phyloP scores from a whole-genome alignment of 148 eudicot genomes.

The Linanthus parryae region DNA sequence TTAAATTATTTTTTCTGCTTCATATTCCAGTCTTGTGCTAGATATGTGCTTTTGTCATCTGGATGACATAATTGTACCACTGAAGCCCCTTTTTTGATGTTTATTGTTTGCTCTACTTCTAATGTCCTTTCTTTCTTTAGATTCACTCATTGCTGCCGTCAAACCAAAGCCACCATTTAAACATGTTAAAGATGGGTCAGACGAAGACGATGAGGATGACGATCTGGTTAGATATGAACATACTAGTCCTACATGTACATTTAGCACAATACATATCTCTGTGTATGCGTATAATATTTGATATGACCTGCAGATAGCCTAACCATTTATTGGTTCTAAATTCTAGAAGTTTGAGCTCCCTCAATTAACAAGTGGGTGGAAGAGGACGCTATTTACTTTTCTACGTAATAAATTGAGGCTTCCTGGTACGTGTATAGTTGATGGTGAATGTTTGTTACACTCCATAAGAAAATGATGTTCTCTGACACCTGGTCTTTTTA shows the following conservation, averaged over 20 bases:
- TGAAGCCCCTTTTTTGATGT: too few species aligned
- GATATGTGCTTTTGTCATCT: too few species aligned
- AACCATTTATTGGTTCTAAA: not conserved
- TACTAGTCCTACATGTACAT: not conserved
- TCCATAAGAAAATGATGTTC: not conserved
- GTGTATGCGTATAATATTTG: not conserved
- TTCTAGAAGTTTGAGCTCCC: conserved; percentile 7
- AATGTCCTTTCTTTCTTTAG: not conserved
- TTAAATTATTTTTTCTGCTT: too few species aligned
- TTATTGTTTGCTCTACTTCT: too few species aligned
- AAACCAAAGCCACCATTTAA: conserved; percentile 11
- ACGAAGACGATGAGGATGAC: conserved; percentile 7
- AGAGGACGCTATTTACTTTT: conserved; percentile 5
- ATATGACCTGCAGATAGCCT: not conserved
- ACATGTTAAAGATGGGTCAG: not conserved
- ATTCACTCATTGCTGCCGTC: conserved; percentile 5
- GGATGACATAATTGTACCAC: too few species aligned
- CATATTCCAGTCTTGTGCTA: too few species aligned
- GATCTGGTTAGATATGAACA: conserved; percentile 4
- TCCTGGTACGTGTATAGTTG: conserved; percentile 2
- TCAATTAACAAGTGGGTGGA: conserved; percentile 7
- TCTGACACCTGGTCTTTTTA: conserved; percentile 19
- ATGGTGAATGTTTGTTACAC: not conserved
- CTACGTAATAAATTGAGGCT: conserved; percentile 7
- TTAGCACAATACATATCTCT: not conserved